Base-by-base conservation (phyloP, 2,329 filamentous ascomycete species). In the Aspergillaceae sp. region DNA sequence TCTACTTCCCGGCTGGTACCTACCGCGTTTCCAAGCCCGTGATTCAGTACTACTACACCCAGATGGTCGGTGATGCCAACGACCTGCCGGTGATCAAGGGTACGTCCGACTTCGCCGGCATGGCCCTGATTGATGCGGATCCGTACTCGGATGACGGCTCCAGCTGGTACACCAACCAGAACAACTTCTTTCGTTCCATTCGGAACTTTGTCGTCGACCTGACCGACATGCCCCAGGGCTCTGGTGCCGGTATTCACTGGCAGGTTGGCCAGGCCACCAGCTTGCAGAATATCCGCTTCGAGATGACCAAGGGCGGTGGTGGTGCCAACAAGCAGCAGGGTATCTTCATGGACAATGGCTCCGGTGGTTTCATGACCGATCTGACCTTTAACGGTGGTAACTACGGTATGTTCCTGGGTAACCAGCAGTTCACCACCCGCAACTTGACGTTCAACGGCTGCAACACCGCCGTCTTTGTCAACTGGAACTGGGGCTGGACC, bases 401-500 rank as follows among this genome's bases (percentile, higher is more conserved):
- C 54, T 82, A 83, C 54, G 87, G 88, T 45, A 82, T 83, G 55
- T 91, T 87, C 69, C 73, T 91, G 28, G 88, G 88, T 42, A 89
- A 83, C 68, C 88, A 94, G 70, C 88, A 94, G 68, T 92, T 91
- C 68, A 91, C 87, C 35, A 84, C 82, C 29, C 83, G 87, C 55
- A 92, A 94, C 68, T 61, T 92, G 63, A 84, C 77, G 33, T 94
- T 94, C 76, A 87, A 86, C 64, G 76, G 79, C 65, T 90, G 86
- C 73, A 77, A 87, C 61, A 94, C 87, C 2, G 88, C 86, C 51
- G 81, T 94, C 52, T 87, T 79, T 70, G 85, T 92, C 82, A 89
- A 89, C 74, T 94, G 88, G 88, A 87, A 91, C 71, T 94, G 88
- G 88, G 74, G 82, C 11, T 94, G 86, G 84, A 81, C 83, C 40